A percentile compares a stretch with the other conserved stretches of the same genome.
Evolutionary conservation across 768 basidiomycete species (phyloP).

Genomic region (Coprinopsis strossmayeri): DNA sequence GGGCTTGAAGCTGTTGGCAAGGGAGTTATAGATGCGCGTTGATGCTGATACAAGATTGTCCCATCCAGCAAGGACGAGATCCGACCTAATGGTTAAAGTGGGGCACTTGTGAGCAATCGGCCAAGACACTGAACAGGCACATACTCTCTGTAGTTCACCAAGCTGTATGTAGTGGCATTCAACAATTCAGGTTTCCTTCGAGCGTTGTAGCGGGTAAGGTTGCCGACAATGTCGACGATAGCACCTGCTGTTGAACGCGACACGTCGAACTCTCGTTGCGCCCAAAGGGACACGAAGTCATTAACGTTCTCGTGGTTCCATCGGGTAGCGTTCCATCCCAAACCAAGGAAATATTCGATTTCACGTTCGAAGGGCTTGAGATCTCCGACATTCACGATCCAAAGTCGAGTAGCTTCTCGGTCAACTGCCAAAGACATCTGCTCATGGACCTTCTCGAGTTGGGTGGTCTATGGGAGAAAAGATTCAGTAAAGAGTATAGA

Average conservation of each 20-base stretch:
- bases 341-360: slow-evolving; percentile 61
- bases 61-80: slow-evolving; percentile 48
- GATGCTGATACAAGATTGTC: slow-evolving; percentile 40
- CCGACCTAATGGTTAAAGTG: slow-evolving; percentile 45
- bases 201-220: slow-evolving; percentile 50
- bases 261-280: slow-evolving; percentile 56
- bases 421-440: slow-evolving; percentile 64
- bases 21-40: slow-evolving; percentile 46
- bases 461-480: slow-evolving; percentile 32
- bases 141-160: slow-evolving; percentile 65
- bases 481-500: background rate
- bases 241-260: slow-evolving; percentile 29
- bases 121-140: slow-evolving; percentile 16
- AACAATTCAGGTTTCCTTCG: slow-evolving; percentile 62
- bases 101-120: background rate
- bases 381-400: slow-evolving; percentile 74
- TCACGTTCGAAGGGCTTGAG: slow-evolving; percentile 70
- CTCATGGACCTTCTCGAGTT: slow-evolving; percentile 56
- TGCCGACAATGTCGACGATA: slow-evolving; percentile 47
- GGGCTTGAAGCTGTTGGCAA: slow-evolving; percentile 39
- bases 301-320: slow-evolving; percentile 52
- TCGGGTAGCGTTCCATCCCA: slow-evolving; percentile 51
- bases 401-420: slow-evolving; percentile 51
- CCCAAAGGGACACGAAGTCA: slow-evolving; percentile 51
- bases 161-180: slow-evolving; percentile 53